Conservation (phyloP, 257 asterid genomes). For the Echites panduratus region DNA sequence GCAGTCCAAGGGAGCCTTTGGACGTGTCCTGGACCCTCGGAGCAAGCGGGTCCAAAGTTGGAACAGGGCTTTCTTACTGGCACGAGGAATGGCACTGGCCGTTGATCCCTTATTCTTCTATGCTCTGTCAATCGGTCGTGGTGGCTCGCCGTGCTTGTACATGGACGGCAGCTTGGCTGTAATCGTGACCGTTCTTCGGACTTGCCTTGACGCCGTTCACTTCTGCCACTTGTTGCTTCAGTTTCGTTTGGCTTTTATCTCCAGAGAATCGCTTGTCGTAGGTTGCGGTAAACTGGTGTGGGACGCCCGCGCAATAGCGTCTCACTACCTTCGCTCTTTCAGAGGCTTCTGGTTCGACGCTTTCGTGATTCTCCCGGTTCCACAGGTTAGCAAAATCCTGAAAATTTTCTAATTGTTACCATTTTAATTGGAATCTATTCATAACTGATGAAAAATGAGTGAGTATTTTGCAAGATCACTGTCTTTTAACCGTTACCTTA, state of each 20-base stretch:
- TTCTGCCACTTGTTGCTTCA: conserved; percentile 75
- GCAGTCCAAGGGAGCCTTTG: conserved; percentile 22
- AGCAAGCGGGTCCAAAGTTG: conserved; percentile 75
- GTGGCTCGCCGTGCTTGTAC: conserved; percentile 71
- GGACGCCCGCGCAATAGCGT: conserved; percentile 81
- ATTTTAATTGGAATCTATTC: background rate
- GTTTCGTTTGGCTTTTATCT: conserved; percentile 85
- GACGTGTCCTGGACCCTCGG: conserved; percentile 72
- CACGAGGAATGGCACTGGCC: conserved; percentile 91
- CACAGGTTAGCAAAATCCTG: conserved; percentile 55
- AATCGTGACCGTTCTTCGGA: conserved; percentile 62
- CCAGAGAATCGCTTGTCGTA: conserved; percentile 75
- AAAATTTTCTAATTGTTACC: background rate
- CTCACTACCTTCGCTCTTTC: conserved; percentile 60
- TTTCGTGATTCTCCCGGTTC: conserved; percentile 87
- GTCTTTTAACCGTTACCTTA: too few species aligned
- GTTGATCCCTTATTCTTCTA: conserved; percentile 87
- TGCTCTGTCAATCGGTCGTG: conserved; percentile 69
- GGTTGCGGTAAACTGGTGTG: conserved; percentile 99
- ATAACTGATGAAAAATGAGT: background rate
- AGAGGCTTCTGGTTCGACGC: conserved; percentile 90
- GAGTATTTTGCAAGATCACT: too few species aligned
- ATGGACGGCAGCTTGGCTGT: conserved; percentile 68
- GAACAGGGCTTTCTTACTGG: conserved; percentile 79
- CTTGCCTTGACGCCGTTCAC: conserved; percentile 81